Evolutionary conservation across 495 filamentous ascomycete species (phyloP), one percentile per base, ranked within the genome.

Genomic region (Coniosporium apollinis): DNA sequence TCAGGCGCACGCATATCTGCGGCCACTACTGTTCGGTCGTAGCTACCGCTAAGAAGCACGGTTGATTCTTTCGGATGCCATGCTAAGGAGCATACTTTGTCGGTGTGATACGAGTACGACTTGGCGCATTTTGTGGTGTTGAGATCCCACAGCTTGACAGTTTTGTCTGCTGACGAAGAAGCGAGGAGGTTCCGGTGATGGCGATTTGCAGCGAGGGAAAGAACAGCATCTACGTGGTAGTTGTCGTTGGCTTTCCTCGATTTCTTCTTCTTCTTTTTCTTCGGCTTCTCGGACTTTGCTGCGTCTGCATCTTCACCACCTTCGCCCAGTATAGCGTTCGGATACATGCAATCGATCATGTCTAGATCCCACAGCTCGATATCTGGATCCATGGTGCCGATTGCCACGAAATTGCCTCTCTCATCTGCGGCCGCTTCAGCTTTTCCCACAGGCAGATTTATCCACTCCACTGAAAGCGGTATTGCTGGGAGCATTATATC

Each of bases 361-460:
- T 96, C 89, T 28, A 99, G 65, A 55, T 99, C 82, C 89, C 89
- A 99, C 28, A 99, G 72, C 63, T 99, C 89, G 45, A 99, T 96
- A 50, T 99, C 89, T 1, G 89, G 85, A 47, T 96, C 89, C 67
- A 96, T 91, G 1, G 91, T 96, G 34, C 89, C 89, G 30, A 96
- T 70, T 6, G 91, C 89, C 18, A 91, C 83, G 42, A 87, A 93
- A 59, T 92, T 99, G 4, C 73, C 87, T 26, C 18, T 36, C 13
- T 28, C 16, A 54, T 61, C 36, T 69, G 70, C 11, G 61, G 59
- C 41, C 4, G 29, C 22, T 14, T 54, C 52, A 16, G 61, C 50
- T 49, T 83, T 82, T 31, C 79, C 76, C 21, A 92, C 82, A 28
- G 85, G 75, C 21, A 91, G 59, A 54, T 93, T 79, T 14, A 99